These are phyloP conservation scores for Hypoxylon sp. DNA, from an alignment of 2,329 filamentous ascomycete species.

Conservation along the genomic window DNA sequence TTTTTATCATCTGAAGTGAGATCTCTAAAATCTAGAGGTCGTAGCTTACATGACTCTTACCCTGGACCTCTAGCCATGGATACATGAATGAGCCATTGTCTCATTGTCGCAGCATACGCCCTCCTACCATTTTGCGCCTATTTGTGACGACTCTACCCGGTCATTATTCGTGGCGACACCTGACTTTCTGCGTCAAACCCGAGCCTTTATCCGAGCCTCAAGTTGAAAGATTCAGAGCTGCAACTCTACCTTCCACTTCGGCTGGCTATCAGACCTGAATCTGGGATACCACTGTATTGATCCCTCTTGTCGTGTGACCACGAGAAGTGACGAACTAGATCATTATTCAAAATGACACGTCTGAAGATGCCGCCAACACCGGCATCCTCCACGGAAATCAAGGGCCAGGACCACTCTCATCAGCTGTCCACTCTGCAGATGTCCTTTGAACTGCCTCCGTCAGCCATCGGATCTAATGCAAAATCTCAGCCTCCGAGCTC, in stretches of 20 bases:
- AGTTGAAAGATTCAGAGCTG: not conserved
- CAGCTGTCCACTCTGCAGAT: constrained; percentile 74
- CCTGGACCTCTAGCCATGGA: constrained; percentile 21
- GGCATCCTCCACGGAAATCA: constrained; percentile 84
- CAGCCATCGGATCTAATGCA: constrained; percentile 71
- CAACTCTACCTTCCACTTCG: constrained; percentile 3
- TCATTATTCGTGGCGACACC: constrained; percentile 1
- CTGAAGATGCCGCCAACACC: constrained; percentile 80
- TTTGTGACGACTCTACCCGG: constrained; percentile 10
- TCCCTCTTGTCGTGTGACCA: constrained; percentile 33
- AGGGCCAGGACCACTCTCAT: constrained; percentile 76
- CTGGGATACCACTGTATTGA: constrained; percentile 8
- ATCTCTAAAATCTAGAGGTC: constrained; percentile 1
- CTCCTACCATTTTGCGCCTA: constrained; percentile 12
- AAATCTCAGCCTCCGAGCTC: constrained; percentile 64
- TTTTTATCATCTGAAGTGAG: constrained; percentile 24
- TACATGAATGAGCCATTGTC: constrained; percentile 12
- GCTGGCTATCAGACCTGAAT: not conserved
- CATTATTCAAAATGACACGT: constrained; percentile 71
- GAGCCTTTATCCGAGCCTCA: constrained; percentile 14
- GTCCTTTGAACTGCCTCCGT: constrained; percentile 82
- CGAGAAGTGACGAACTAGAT: constrained; percentile 14
- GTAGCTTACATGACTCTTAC: constrained; percentile 1
- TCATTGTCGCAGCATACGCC: constrained; percentile 20
- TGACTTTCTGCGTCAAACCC: constrained; percentile 13